A percentile compares a stretch with the other conserved stretches of the same genome.
These are phyloP conservation scores for Lolium multiflorum DNA, from an alignment of 176 grass and related monocot genomes.

Conservation along the genomic window DNA sequence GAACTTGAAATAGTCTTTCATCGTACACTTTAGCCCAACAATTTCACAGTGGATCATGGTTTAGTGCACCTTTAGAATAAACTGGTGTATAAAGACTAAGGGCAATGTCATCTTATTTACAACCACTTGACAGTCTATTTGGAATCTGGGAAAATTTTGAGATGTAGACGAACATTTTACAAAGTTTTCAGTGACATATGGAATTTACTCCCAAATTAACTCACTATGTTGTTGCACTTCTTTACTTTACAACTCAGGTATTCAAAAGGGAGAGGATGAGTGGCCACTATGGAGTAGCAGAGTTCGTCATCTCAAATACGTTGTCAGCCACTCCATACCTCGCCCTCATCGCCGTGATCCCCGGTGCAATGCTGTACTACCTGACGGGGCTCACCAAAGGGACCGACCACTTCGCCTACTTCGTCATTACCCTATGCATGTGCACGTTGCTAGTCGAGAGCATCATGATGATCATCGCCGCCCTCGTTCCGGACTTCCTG, in stretches of 20 bases:
- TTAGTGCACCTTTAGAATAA: background rate
- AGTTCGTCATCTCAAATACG: slow-evolving; percentile 59
- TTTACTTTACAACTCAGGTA: slow-evolving; percentile 18
- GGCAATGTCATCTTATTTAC: background rate
- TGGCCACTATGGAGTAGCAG: slow-evolving; percentile 53
- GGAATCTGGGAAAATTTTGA: background rate
- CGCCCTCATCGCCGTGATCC: slow-evolving; percentile 42
- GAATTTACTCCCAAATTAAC: background rate
- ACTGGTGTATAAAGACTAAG: background rate
- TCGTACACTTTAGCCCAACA: no score
- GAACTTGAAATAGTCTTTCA: background rate
- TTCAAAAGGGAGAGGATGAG: slow-evolving; percentile 62
- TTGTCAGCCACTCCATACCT: slow-evolving; percentile 59
- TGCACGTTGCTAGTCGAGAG: slow-evolving; percentile 58
- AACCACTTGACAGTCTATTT: background rate
- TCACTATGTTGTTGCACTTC: background rate
- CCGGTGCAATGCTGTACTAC: slow-evolving; percentile 62
- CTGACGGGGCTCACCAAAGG: slow-evolving; percentile 42
- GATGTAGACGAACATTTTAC: background rate
- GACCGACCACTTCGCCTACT: slow-evolving; percentile 54
- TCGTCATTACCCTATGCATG: slow-evolving; percentile 37
- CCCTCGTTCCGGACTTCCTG: slow-evolving; percentile 56
- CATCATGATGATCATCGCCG: slow-evolving; percentile 67
- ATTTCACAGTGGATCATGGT: background rate
- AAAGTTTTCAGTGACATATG: background rate